Base-by-base conservation (phyloP, 78 protist species). In the Bigelowiella natans region DNA sequence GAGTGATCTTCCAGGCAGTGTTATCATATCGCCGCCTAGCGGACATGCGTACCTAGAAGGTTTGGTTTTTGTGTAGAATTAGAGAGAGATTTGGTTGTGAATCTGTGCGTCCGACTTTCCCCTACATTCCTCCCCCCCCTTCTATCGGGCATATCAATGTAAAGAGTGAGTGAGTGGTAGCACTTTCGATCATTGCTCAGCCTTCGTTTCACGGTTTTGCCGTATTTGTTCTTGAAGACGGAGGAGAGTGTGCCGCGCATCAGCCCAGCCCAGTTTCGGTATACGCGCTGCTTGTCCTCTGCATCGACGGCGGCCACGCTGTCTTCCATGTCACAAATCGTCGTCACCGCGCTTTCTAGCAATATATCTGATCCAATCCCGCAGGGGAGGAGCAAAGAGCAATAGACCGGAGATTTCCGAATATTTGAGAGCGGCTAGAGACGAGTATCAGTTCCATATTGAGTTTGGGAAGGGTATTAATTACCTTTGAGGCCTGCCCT, bases 251-350 rank as follows among this genome's bases (percentile, higher is more conserved):
- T 82, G 28, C 90, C 38, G 37, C 39, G 39, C 93, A 92, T 88
- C 86, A 92, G 89, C 31, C 93, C 93, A 2, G 31, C 2, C 93
- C 93, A 92, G 91, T 88, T 82, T 40, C 38, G 7, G 89, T 85
- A 90, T 36, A 26, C 85, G 39, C 18, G 30, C 31, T 30, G n/a
- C 85, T 92, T 88, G 88, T 92, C 93, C 38, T 86, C 91, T 2
- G 88, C 93, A 83, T 92, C 93, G 39, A 88, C 93, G 36, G 93
- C 51, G 39, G 87, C 63, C 51, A 83, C 93, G 29, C 89, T 83
- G 90, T 92, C 93, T 86, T 92, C 93, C 39, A 36, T 2, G 89
- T 92, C 93, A 31, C 83, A 40, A 2, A 92, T 86, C 37, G 90
- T 39, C 26, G 93, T 28, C 82, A 88, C 82, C 18, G 93, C 93